Percentiles rank a stretch among this genome's conserved stretches.
These are phyloP conservation scores for Gentiana dahurica DNA, from an alignment of 257 asterid genomes.

Conservation along the genomic window DNA sequence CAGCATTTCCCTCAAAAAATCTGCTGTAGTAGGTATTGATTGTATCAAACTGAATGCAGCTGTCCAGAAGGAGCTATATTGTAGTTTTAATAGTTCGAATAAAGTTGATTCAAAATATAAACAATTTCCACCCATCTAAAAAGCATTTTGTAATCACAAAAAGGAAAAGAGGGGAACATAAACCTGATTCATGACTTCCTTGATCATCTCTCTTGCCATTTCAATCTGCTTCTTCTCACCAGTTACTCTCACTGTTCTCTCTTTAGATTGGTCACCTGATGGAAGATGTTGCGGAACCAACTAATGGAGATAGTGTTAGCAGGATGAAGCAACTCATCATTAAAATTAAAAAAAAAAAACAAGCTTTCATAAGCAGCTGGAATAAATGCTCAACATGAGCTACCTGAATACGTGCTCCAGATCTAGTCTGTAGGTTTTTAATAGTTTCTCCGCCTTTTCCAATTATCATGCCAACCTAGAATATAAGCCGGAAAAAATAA, in stretches of 20 bases:
- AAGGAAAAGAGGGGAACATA: slow-evolving; percentile 15
- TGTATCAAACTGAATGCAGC: too few species aligned
- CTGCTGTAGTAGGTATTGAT: too few species aligned
- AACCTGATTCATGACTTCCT: slow-evolving; percentile 99
- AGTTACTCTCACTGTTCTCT: slow-evolving; percentile 80
- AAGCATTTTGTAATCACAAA: background rate
- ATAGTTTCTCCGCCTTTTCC: slow-evolving; percentile 99
- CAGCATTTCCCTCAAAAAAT: too few species aligned
- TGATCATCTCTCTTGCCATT: slow-evolving; percentile 75
- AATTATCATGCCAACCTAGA: slow-evolving; percentile 88
- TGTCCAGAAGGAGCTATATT: too few species aligned
- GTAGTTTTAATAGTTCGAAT: too few species aligned
- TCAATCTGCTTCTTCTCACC: slow-evolving; percentile 84
- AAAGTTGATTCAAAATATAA: too few species aligned
- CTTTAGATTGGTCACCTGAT: slow-evolving; percentile 76
- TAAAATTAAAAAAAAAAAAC: too few species aligned
- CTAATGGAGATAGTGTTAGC: slow-evolving; percentile 19
- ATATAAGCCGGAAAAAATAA: background rate
- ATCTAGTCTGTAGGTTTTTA: slow-evolving; percentile 78
- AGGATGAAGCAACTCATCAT: background rate
- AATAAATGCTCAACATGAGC: slow-evolving; percentile 2
- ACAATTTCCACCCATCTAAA: slow-evolving; percentile 1
- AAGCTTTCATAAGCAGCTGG: too few species aligned
- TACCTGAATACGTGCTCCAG: slow-evolving; percentile 99
- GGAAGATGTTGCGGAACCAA: slow-evolving; percentile 70